A percentile compares a stretch with the other conserved stretches of the same genome.
phyloP scores from a whole-genome alignment of 2,329 filamentous ascomycete genomes.

The Cytospora schulzeri region DNA sequence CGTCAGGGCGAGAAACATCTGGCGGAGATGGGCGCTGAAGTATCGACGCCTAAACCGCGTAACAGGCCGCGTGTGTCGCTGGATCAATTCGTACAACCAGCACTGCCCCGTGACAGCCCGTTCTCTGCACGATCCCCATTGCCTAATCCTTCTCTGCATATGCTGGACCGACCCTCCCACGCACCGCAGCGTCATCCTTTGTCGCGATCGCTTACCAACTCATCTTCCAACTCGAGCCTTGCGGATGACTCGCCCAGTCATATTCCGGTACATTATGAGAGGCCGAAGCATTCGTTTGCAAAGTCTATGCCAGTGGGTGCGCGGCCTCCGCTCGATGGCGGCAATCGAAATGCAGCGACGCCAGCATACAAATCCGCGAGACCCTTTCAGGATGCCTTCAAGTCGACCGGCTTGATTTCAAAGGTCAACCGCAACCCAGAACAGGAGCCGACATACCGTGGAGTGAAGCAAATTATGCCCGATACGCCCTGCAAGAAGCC shows the following conservation, averaged over 20 bases:
- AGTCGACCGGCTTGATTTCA: constrained; percentile 91
- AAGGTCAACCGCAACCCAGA: constrained; percentile 89
- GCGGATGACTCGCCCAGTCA: constrained; percentile 72
- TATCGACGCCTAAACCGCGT: constrained; percentile 57
- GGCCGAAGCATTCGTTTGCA: constrained; percentile 62
- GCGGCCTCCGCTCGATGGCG: constrained; percentile 50
- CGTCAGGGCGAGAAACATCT: constrained; percentile 60
- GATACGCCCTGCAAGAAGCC: constrained; percentile 96
- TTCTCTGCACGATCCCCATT: constrained; percentile 59
- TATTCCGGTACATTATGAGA: constrained; percentile 57
- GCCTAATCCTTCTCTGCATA: constrained; percentile 56
- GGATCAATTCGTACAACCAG: constrained; percentile 72
- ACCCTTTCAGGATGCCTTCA: constrained; percentile 81
- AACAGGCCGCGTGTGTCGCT: constrained; percentile 74
- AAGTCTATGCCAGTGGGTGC: constrained; percentile 74
- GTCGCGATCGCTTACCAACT: constrained; percentile 83
- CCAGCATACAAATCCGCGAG: constrained; percentile 78
- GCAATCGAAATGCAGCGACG: constrained; percentile 64
- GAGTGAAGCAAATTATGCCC: constrained; percentile 70
- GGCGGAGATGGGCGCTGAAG: constrained; percentile 54
- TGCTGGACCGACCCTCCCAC: constrained; percentile 47
- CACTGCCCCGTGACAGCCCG: constrained; percentile 60
- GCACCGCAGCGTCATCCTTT: constrained; percentile 71
- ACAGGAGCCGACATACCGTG: constrained; percentile 54
- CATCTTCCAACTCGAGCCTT: constrained; percentile 79